Evolutionary conservation across 371 early-diverging fungal genomes (phyloP).

Genomic region (Nematocida sp.): DNA sequence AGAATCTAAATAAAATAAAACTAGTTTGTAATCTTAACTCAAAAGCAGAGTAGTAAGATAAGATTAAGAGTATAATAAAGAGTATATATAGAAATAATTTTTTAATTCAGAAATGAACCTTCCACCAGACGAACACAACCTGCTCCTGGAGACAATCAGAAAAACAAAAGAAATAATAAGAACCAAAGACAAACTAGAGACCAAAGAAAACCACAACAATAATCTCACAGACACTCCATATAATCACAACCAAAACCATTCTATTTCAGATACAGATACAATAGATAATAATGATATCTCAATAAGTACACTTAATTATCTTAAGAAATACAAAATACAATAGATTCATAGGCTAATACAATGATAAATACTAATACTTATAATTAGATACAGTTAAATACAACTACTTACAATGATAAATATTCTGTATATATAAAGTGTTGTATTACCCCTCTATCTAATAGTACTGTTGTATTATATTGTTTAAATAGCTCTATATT

Average conservation of each 20-base stretch:
- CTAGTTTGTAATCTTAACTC: no score
- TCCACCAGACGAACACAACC: no score
- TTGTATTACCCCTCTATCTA: conserved; percentile 91
- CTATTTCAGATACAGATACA: no score
- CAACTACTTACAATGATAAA: conserved; percentile 47
- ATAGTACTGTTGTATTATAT: conserved; percentile 88
- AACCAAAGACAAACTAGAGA: no score
- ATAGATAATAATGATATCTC: no score
- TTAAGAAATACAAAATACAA: conserved; percentile 38
- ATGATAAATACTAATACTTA: background rate
- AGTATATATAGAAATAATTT: no score
- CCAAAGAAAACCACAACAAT: background rate
- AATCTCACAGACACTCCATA: background rate
- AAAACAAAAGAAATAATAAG: no score
- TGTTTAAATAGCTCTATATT: conserved; percentile 84
- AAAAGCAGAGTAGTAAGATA: no score
- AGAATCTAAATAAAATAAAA: no score
- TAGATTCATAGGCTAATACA: background rate
- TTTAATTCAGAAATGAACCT: no score
- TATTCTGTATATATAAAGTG: conserved; percentile 83
- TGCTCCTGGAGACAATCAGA: no score
- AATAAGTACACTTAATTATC: conserved; percentile 41
- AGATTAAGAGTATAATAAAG: no score
- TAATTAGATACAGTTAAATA: background rate
- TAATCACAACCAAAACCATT: background rate